These are phyloP conservation scores for Knufia petricola DNA, from an alignment of 2,329 filamentous ascomycete genomes.

Conservation along the genomic window DNA sequence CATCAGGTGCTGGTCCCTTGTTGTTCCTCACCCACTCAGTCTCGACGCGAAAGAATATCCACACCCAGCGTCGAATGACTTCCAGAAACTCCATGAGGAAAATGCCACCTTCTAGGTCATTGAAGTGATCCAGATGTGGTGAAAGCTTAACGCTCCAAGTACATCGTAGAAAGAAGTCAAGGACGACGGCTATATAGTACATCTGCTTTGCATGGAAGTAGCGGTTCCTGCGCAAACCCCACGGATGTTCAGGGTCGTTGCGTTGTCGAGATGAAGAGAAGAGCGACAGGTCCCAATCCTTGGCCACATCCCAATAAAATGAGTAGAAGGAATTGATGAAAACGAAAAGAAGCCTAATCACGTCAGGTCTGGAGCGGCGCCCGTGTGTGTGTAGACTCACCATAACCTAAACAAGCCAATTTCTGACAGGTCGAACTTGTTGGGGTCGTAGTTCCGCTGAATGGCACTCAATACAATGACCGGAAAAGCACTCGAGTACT, in stretches of 20 bases:
- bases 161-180: slow-evolving; percentile 75
- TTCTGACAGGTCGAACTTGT: slow-evolving; percentile 44
- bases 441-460: slow-evolving; percentile 53
- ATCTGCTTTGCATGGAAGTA: slow-evolving; percentile 61
- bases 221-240: slow-evolving; percentile 64
- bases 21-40: slow-evolving; percentile 67
- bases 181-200: slow-evolving; percentile 71
- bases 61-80: slow-evolving; percentile 82
- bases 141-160: slow-evolving; percentile 87
- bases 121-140: slow-evolving; percentile 69
- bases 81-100: slow-evolving; percentile 82
- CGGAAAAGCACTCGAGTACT: slow-evolving; percentile 90
- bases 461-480: slow-evolving; percentile 73
- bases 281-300: slow-evolving; percentile 91
- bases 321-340: slow-evolving; percentile 80
- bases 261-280: slow-evolving; percentile 54
- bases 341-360: slow-evolving; percentile 58
- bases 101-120: slow-evolving; percentile 78
- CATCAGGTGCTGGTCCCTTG: slow-evolving; percentile 50
- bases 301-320: slow-evolving; percentile 97
- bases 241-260: slow-evolving; percentile 57
- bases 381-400: slow-evolving; percentile 29
- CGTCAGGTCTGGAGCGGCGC: slow-evolving; percentile 10
- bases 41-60: slow-evolving; percentile 94
- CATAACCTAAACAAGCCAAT: slow-evolving; percentile 47